A percentile compares a stretch with the other conserved stretches of the same genome.
Conservation (phyloP, 441 rosid species). For the Populus hybrid region DNA sequence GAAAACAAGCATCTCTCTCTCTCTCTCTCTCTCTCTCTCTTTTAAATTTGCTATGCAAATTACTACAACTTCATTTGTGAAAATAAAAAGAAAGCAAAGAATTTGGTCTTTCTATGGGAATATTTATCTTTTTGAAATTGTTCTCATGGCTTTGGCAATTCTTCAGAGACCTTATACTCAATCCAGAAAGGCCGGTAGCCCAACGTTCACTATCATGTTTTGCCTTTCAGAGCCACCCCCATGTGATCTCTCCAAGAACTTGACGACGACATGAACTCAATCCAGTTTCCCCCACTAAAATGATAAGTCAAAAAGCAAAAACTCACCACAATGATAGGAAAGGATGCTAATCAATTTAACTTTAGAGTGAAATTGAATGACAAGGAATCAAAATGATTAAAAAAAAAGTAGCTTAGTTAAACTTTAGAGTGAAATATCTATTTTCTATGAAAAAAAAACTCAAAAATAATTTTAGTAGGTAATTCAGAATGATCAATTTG, state of each 20-base stretch:
- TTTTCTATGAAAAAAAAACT: too few relatives aligned
- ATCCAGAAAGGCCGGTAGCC: not conserved
- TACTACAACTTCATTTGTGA: not conserved
- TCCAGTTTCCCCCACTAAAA: not conserved
- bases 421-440: too few relatives aligned
- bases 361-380: too few relatives aligned
- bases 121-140: not conserved
- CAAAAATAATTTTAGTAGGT: too few relatives aligned
- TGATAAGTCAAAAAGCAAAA: not conserved
- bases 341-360: too few relatives aligned
- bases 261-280: not conserved
- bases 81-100: not conserved
- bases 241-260: constrained; percentile 6
- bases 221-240: not conserved
- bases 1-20: too few relatives aligned
- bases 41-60: too few relatives aligned
- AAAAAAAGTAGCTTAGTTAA: too few relatives aligned
- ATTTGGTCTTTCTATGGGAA: not conserved
- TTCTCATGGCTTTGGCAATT: not conserved
- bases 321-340: not conserved
- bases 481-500: too few relatives aligned
- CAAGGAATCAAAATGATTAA: too few relatives aligned
- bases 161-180: not conserved
- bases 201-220: not conserved
- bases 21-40: too few relatives aligned